Evolutionary conservation across 1,284 basidiomycete species (phyloP), one percentile per base, ranked within the genome.

Genomic region (Ceratobasidium sp.): DNA sequence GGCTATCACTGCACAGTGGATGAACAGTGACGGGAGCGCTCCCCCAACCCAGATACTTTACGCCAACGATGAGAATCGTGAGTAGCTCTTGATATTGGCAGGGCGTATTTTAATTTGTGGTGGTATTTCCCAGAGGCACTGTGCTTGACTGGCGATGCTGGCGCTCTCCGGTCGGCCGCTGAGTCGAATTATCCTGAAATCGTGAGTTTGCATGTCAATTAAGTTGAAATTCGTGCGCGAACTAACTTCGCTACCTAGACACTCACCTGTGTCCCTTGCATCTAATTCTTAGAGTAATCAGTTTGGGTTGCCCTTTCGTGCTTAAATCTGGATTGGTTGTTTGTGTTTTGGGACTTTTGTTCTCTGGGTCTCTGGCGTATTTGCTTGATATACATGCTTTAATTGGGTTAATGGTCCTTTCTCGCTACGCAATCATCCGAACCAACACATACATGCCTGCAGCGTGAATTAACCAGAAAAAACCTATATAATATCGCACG

Each of bases 1-100:
- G 18, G 72, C 54, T 32, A 32, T 73, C 13, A 52, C 72, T 21
- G 30, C 54, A n/a, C 55, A 64, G 28, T 73, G 72, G 72, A 49
- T 73, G 30, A 73, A 73, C 32, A 67, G 43, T 52, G 63, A 67
- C 23, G 63, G 52, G 18, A 26, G 49, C 14, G 18, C 38, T 16
- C 47, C 47, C 16, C 23, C 50, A 7, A 67, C 52, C 8, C 23
- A 32, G 4, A 16, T 67, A n/a, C 11, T 44, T 23, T 57, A 67
- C 35, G 32, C 49, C 49, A 38, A 66, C 9, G 62, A 67, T 30
- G 38, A 21, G 5, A 55, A 32, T 28, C 14, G 50, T 62, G 35
- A 7, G 64, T 46, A 5, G 11, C 23, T 41, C 28, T n/a, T 11
- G 13, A 23, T 14, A 28, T n/a, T 16, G 14, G 9, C 30, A 21